Evolutionary conservation across 768 basidiomycete species (phyloP).

Genomic region (Floccularia luteovirens): DNA sequence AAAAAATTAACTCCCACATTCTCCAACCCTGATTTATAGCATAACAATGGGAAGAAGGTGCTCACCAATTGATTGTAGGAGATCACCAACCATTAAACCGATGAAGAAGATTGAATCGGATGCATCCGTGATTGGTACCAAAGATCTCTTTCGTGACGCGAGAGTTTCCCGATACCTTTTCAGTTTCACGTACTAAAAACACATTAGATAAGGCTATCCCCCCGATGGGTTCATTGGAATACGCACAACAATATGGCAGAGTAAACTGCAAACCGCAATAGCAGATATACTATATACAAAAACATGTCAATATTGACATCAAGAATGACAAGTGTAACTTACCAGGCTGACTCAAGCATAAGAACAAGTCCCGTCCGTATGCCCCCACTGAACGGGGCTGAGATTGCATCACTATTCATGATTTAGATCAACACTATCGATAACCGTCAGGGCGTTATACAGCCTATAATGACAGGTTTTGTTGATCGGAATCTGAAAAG

Average conservation of each 20-base stretch:
- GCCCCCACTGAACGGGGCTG: not conserved
- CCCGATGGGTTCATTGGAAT: not conserved
- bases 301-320: not conserved
- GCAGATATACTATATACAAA: not conserved
- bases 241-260: not conserved
- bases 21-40: not conserved
- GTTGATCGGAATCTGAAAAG: too few species aligned
- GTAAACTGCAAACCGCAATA: not conserved
- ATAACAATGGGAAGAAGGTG: not conserved
- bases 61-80: slow-evolving; percentile 27
- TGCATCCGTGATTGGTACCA: slow-evolving; percentile 8
- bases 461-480: too few species aligned
- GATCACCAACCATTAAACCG: slow-evolving; percentile 31
- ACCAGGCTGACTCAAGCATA: not conserved
- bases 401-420: not conserved
- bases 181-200: not conserved
- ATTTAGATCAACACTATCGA: not conserved
- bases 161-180: not conserved
- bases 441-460: not conserved
- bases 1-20: too few species aligned
- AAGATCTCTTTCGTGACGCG: not conserved
- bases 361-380: not conserved
- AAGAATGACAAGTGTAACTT: not conserved
- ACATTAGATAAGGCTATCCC: not conserved
- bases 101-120: slow-evolving; percentile 26